Evolutionary conservation across 805 yeast species (phyloP), one percentile per base, ranked within the genome.

Genomic region (Sugiyamaella valdiviana): DNA sequence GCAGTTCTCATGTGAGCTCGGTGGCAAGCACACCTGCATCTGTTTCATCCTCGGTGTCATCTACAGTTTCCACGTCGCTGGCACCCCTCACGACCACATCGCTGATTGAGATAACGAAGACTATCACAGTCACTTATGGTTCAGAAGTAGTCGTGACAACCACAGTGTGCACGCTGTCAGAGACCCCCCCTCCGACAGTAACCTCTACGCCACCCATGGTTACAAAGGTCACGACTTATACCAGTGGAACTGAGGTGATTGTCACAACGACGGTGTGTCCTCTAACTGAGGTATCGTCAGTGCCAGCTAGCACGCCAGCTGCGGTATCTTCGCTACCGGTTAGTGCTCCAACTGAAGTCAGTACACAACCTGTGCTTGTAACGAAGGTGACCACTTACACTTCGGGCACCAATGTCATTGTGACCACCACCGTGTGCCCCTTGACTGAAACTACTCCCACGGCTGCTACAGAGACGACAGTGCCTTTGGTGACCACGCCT

Each of bases 361-460:
- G 32, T 6, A 26, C 9, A 9, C 6, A 23, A 23, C 26, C 26
- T 23, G 26, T 9, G 9, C 17, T 23, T 15, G 23, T 6, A 12
- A 44, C 48, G 7, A 15, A 14, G 39, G 22, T 23, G 15, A 23
- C 42, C 36, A 43, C 51, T 36, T 26, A 26, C 46, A 47, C 55
- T 19, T 10, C 26, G 20, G 48, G 22, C 32, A 40, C 40, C 26
- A 20, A 21, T 17, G 44, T 44, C 16, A 35, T 23, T 37, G 40
- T 44, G 22, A 40, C 50, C 35, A 42, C 47, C 22, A 40, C 53
- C 35, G 45, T 39, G 3, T 48, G 54, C 42, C 54, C 54, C 2
- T 20, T 48, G 23, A 42, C 48, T 12, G 44, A 21, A 39, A 44
- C 39, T 15, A 29, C 24, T 38, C 19, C 35, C n/a, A n/a, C n/a